These are phyloP conservation scores for Hansenula sp. DNA, from an alignment of 1,139 yeast genomes.

Conservation along the genomic window DNA sequence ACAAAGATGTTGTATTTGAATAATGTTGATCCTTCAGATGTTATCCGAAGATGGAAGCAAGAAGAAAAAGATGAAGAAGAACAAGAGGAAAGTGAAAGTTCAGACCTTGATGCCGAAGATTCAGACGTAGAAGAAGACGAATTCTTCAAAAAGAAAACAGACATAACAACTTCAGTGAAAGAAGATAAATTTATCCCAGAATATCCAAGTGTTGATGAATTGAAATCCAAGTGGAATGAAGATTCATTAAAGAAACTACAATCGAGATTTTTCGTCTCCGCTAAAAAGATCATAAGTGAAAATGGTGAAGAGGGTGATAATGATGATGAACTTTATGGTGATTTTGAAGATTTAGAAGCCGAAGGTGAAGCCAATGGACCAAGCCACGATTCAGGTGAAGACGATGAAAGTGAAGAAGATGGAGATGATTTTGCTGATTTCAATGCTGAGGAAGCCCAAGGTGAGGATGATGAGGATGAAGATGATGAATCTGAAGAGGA, in stretches of 20 bases:
- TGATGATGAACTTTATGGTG: conserved; percentile 64
- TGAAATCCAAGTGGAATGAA: conserved; percentile 53
- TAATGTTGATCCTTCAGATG: conserved; percentile 73
- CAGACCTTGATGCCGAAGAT: conserved; percentile 53
- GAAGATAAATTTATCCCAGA: conserved; percentile 29
- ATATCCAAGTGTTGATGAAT: conserved; percentile 45
- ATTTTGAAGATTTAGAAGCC: conserved; percentile 73
- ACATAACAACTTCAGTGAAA: conserved; percentile 13
- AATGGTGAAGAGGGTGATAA: conserved; percentile 35
- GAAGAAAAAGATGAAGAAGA: conserved; percentile 42
- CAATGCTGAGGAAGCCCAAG: conserved; percentile 47
- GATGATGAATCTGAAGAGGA: conserved; percentile 34
- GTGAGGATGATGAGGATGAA: conserved; percentile 36
- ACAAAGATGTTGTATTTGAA: conserved; percentile 77
- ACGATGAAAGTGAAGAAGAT: conserved; percentile 28
- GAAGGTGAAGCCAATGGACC: conserved; percentile 25
- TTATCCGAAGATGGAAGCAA: conserved; percentile 68
- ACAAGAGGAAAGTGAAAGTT: conserved; percentile 29
- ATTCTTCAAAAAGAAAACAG: conserved; percentile 56
- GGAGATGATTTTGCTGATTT: conserved; percentile 54
- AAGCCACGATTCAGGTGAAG: conserved; percentile 18
- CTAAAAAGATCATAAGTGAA: conserved; percentile 40
- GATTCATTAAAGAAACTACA: conserved; percentile 46
- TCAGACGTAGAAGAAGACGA: conserved; percentile 54
- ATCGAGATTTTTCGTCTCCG: conserved; percentile 65